A percentile compares a stretch with the other conserved stretches of the same genome.
Conservation (phyloP, 2,329 filamentous ascomycete species). For the Alternaria novae-zelandiae region DNA sequence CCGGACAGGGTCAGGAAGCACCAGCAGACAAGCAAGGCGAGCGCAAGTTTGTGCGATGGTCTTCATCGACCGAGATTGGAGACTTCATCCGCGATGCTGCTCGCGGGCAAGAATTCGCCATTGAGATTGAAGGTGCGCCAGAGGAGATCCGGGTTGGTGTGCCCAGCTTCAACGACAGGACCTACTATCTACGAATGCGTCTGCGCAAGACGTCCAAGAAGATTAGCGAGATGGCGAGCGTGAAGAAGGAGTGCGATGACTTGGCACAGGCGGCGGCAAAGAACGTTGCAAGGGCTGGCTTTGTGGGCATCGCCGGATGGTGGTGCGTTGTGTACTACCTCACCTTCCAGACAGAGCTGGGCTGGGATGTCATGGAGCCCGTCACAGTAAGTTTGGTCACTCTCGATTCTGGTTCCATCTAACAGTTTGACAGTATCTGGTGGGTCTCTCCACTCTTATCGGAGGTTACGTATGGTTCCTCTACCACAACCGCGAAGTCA, state of each 20-base stretch:
- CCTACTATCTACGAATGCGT: constrained; percentile 81
- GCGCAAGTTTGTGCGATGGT: constrained; percentile 83
- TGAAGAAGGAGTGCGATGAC: constrained; percentile 83
- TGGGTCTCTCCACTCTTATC: constrained; percentile 84
- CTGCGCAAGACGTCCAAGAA: constrained; percentile 73
- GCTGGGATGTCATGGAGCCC: constrained; percentile 91
- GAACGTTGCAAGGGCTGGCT: constrained; percentile 79
- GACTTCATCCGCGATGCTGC: constrained; percentile 94
- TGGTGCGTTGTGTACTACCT: constrained; percentile 79
- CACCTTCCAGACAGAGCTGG: constrained; percentile 74
- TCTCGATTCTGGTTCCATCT: constrained; percentile 1
- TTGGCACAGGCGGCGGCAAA: constrained; percentile 80
- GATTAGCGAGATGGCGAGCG: constrained; percentile 71
- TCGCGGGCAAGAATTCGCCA: constrained; percentile 80
- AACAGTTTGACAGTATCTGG: constrained; percentile 65
- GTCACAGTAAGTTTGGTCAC: constrained; percentile 63
- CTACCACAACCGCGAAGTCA: constrained; percentile 88
- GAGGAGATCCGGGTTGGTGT: constrained; percentile 78
- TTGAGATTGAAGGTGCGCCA: constrained; percentile 76
- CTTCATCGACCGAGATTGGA: constrained; percentile 84
- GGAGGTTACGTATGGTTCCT: constrained; percentile 93
- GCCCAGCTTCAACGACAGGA: constrained; percentile 88
- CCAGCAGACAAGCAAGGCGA: constrained; percentile 50
- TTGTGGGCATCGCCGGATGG: constrained; percentile 75
- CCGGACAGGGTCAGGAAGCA: constrained; percentile 70